A percentile compares a stretch with the other conserved stretches of the same genome.
Conservation (phyloP, 192 early-diverging fungal genomes). For the Coemansia sp. region DNA sequence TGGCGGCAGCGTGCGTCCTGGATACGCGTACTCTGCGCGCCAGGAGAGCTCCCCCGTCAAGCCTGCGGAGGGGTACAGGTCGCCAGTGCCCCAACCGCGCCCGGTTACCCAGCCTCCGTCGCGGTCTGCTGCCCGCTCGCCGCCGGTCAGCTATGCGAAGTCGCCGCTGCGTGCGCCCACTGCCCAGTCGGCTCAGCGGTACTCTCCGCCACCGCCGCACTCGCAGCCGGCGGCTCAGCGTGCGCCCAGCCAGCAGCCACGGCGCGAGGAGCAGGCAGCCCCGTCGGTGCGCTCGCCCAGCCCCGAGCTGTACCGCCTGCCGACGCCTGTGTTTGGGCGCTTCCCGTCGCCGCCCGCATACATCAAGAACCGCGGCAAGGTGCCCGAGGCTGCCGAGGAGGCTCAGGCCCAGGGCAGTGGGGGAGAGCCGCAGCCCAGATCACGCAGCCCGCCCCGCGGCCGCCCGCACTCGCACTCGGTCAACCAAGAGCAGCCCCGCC, state of each 20-base stretch:
- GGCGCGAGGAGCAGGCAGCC: slow-evolving; percentile 10
- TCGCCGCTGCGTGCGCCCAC: slow-evolving; percentile 36
- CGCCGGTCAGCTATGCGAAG: slow-evolving; percentile 18
- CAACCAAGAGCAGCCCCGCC: slow-evolving; percentile 9
- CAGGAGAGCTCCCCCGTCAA: slow-evolving; percentile 3
- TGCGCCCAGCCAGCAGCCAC: slow-evolving; percentile 4
- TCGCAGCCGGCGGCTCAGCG: slow-evolving; percentile 1
- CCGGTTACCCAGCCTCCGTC: slow-evolving; percentile 19
- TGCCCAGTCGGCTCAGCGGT: slow-evolving; percentile 37
- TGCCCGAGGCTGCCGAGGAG: slow-evolving; percentile 1
- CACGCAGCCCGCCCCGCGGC: slow-evolving; percentile 16
- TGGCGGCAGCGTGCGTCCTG: slow-evolving; percentile 12
- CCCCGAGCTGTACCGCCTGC: slow-evolving; percentile 34
- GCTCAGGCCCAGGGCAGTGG: slow-evolving; percentile 11
- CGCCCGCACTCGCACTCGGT: slow-evolving; percentile 47
- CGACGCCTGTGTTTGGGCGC: slow-evolving; percentile 50
- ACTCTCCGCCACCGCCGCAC: slow-evolving; percentile 12
- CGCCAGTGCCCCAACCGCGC: slow-evolving; percentile 7
- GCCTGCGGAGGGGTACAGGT: slow-evolving; percentile 3
- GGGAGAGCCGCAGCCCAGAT: slow-evolving; percentile 5
- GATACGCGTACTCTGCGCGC: slow-evolving; percentile 5
- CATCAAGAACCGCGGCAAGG: slow-evolving; percentile 51
- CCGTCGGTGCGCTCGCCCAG: slow-evolving; percentile 21
- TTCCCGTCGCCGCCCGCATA: slow-evolving; percentile 52
- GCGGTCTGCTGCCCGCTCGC: slow-evolving; percentile 13